These are phyloP conservation scores for Aureobasidium sp. DNA, from an alignment of 2,329 filamentous ascomycete genomes.

Conservation along the genomic window DNA sequence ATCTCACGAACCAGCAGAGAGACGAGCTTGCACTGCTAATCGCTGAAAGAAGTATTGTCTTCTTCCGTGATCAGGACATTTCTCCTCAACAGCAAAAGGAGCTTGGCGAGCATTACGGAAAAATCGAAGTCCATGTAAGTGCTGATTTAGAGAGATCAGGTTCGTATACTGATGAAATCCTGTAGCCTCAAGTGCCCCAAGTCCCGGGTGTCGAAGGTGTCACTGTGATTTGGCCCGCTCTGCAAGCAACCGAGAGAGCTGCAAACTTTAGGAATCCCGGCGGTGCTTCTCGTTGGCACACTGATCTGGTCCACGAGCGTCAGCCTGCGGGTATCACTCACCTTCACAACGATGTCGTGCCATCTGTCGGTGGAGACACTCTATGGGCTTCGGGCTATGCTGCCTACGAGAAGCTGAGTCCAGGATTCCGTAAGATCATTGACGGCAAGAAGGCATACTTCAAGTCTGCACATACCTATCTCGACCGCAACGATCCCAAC, in stretches of 20 bases:
- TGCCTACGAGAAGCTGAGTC: conserved; percentile 67
- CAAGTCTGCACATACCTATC: conserved; percentile 57
- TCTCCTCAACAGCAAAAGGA: conserved; percentile 56
- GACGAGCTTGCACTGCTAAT: conserved; percentile 58
- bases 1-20: conserved; percentile 51
- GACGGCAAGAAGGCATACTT: conserved; percentile 62
- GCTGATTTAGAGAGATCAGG: neutral
- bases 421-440: conserved; percentile 62
- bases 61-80: conserved; percentile 57
- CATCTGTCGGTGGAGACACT: conserved; percentile 57
- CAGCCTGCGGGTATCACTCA: conserved; percentile 54
- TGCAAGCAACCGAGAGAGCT: conserved; percentile 54
- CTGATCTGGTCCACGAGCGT: conserved; percentile 62
- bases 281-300: conserved; percentile 63
- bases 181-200: conserved; percentile 57
- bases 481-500: conserved; percentile 56
- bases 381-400: conserved; percentile 66
- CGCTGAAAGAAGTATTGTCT: conserved; percentile 59
- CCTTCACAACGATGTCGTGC: conserved; percentile 44
- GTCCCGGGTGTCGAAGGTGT: conserved; percentile 61
- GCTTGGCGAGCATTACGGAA: conserved; percentile 57
- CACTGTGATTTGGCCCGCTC: conserved; percentile 59
- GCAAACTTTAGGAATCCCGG: conserved; percentile 61
- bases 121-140: conserved; percentile 55
- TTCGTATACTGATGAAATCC: neutral